phyloP scores from a whole-genome alignment of 2,329 filamentous ascomycete species.

The Alternaria arborescens region DNA sequence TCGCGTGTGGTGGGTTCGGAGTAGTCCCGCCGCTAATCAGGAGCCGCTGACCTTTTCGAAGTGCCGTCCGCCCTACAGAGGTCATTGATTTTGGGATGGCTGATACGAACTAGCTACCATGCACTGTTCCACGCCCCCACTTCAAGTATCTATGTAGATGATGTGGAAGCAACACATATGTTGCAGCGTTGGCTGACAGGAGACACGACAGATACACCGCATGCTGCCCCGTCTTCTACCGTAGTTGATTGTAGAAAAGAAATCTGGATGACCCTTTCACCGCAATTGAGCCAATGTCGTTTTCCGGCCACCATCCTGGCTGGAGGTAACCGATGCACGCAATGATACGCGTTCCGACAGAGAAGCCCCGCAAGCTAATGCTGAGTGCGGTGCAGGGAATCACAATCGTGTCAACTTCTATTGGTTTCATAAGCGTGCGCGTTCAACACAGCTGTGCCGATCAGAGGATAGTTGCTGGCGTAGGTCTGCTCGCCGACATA shows the following conservation, averaged over 20 bases:
- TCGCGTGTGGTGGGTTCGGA: not conserved
- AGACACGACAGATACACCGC: constrained; percentile 1
- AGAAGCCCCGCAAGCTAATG: not conserved
- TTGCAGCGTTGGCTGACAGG: not conserved
- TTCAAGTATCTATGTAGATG: not conserved
- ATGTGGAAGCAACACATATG: not conserved
- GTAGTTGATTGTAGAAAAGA: not conserved
- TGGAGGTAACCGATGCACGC: not conserved
- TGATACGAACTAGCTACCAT: not conserved
- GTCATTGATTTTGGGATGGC: not conserved
- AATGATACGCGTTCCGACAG: not conserved
- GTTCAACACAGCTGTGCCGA: not conserved
- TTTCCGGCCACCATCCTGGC: not conserved
- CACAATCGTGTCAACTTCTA: not conserved
- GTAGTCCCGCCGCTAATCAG: constrained; percentile 9
- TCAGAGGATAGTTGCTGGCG: constrained; percentile 5
- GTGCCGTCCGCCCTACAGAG: not conserved
- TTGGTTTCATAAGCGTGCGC: not conserved
- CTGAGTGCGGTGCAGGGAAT: not conserved
- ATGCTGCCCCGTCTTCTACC: not conserved
- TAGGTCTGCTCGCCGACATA: constrained; percentile 8
- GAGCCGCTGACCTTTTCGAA: not conserved
- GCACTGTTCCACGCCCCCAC: constrained; percentile 1
- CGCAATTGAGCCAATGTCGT: not conserved
- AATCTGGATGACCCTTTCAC: not conserved